Evolutionary conservation across 495 filamentous ascomycete species (phyloP), one percentile per base, ranked within the genome.

Genomic region (Hypoxylon cercidicola): DNA sequence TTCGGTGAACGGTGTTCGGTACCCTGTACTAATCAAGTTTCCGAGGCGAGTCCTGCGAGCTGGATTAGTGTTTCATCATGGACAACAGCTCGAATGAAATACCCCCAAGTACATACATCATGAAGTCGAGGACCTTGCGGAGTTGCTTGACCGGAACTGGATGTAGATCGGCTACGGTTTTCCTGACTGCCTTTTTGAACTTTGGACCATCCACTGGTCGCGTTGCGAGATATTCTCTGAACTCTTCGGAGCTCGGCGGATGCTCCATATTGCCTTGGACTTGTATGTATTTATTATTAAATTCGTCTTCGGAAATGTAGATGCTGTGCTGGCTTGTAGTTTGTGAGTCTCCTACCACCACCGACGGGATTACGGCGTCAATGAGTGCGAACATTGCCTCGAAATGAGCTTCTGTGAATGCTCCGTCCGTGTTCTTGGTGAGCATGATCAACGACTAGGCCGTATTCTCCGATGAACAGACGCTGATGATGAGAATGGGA

Each of bases 21-120:
- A 46, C 44, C 69, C 52, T 70, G 77, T 37, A 23, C 62, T 65
- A 4, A 65, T 52, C 11, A 67, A 18, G 21, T 55, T 65, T 16
- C 62, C 55, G 1, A 65, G 20, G 15, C 25, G 55, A 7, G 55
- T 49, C 37, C 55, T 58, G 28, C 10, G 15, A 4, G 3, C 35
- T 18, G n/a, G 1, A 2, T 21, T 18, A 3, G 34, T 28, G 32
- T 18, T 3, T 20, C 2, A 19, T 1, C 19, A 1, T 12, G n/a
- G 5, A 28, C 1, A 39, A n/a, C 3, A 37, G 12, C 30, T 7
- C 9, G 30, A 9, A 11, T 32, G 40, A 25, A 15, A 25, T 44
- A 12, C 15, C 3, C 8, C 5, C 19, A 19, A 2, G 4, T 9
- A 19, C 55, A 15, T 41, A 58, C 55, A 19, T 3, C 39, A 67